Evolutionary conservation across 805 yeast genomes (phyloP), one percentile per base, ranked within the genome.

Genomic region (Kazachstania viticola): DNA sequence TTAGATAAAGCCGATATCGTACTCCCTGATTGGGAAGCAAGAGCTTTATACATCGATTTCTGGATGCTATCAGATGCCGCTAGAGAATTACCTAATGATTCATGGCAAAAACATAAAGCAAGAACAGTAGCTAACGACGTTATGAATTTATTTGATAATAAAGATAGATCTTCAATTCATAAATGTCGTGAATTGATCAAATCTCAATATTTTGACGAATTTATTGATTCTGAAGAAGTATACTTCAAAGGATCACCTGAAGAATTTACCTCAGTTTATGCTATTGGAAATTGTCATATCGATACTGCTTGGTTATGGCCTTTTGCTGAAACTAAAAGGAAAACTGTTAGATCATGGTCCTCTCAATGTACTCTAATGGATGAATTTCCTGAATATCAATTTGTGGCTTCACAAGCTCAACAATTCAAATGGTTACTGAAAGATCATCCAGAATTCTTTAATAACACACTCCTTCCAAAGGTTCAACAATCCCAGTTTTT

Each of bases 301-400:
- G 98, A 88, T 50, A 88, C 97, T 13, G 97, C 97, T 12, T 88
- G 98, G 98, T 65, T 85, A 36, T 88, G 98, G 98, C 97, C 96
- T n/a, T 88, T 79, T 64, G 96, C 94, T 3, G 96, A 91, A 54
- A 84, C 97, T 1, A 78, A 81, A 45, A 71, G 97, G 32, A 88
- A 88, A 51, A 73, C 88, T 34, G 95, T 87, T 3, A 69, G 98
- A 42, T 83, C 95, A 5, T 88, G 97, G 97, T 77, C 95, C 0
- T 74, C 95, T 8, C 98, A 88, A 60, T 62, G 88, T 31, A 77
- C 83, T 33, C 58, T 91, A 29, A 72, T 91, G 48, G 88, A 84
- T 33, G 66, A 74, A 44, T 88, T 84, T 45, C 96, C 97, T 0
- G 98, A 91, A 60, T 87, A 83, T 51, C 75, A 76, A 15, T 88